phyloP scores from a whole-genome alignment of 2,329 filamentous ascomycete genomes.

The Leptographium radiaticola region DNA sequence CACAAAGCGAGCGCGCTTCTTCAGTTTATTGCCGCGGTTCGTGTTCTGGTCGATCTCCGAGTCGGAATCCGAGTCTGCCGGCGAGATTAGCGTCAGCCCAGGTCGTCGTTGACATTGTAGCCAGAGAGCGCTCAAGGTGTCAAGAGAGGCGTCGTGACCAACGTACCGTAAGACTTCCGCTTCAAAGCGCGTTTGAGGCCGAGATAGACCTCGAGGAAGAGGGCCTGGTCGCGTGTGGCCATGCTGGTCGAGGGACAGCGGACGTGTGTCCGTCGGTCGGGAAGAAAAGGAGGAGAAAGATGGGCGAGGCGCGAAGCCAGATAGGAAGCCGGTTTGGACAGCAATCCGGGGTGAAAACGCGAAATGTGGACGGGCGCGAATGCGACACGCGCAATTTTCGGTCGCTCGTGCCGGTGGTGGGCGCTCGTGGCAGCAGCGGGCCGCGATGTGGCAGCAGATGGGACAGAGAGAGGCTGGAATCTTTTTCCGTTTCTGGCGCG shows the following conservation, averaged over 20 bases:
- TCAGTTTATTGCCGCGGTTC: conserved; percentile 69
- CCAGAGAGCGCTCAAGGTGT: neutral
- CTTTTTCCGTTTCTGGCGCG: too few species aligned
- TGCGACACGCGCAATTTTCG: too few species aligned
- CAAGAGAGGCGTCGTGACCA: neutral
- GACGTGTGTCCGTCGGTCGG: neutral
- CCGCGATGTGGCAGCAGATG: too few species aligned
- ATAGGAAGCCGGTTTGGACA: too few species aligned
- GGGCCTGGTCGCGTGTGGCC: conserved; percentile 11
- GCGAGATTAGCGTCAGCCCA: neutral
- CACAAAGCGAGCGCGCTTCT: conserved; percentile 60
- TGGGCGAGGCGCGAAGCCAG: neutral
- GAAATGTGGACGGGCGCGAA: too few species aligned
- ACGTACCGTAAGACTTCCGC: conserved; percentile 12
- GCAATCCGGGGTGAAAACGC: too few species aligned
- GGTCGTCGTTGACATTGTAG: neutral
- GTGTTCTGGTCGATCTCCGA: conserved; percentile 54
- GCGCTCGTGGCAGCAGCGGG: too few species aligned
- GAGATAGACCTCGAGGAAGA: conserved; percentile 12
- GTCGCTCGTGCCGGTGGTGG: too few species aligned
- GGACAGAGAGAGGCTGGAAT: too few species aligned
- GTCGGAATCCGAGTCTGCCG: conserved; percentile 66
- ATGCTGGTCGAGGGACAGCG: neutral
- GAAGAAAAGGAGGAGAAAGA: neutral
- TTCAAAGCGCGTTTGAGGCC: conserved; percentile 13